phyloP scores from a whole-genome alignment of 2,329 filamentous ascomycete species.

The Fusarium euwallaceae region DNA sequence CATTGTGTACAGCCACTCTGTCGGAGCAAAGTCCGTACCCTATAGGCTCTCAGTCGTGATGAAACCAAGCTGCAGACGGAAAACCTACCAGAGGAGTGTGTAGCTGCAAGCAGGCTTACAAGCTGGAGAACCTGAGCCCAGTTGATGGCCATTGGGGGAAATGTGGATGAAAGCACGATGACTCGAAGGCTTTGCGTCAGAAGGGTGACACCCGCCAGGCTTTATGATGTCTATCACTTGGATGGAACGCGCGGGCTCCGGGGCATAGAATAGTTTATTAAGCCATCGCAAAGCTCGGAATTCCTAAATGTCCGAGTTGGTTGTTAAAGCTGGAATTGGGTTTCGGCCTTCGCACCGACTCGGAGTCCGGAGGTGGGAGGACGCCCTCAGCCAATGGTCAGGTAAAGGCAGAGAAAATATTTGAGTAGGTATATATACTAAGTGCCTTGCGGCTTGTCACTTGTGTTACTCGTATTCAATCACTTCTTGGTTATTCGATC shows the following conservation, averaged over 20 bases:
- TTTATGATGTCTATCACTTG: not conserved
- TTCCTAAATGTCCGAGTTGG: not conserved
- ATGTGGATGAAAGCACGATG: not conserved
- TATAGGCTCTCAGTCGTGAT: not conserved
- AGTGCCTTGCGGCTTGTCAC: not conserved
- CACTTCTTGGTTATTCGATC: not conserved
- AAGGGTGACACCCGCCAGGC: not conserved
- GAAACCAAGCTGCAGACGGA: not conserved
- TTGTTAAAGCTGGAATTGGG: not conserved
- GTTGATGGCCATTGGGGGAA: not conserved
- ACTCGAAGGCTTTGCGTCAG: not conserved
- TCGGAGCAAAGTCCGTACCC: conserved; percentile 8
- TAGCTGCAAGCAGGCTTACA: not conserved
- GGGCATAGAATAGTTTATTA: not conserved
- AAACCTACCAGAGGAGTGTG: not conserved
- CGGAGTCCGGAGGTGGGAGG: not conserved
- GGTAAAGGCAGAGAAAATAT: not conserved
- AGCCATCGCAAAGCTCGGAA: not conserved
- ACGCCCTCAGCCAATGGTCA: not conserved
- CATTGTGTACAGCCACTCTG: conserved; percentile 8
- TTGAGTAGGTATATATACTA: not conserved
- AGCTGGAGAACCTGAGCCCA: not conserved
- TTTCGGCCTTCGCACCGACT: not conserved
- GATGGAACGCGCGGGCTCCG: not conserved
- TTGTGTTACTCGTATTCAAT: not conserved